Evolutionary conservation across 345 rosid genomes (phyloP).

Genomic region (Carallia brachiata): DNA sequence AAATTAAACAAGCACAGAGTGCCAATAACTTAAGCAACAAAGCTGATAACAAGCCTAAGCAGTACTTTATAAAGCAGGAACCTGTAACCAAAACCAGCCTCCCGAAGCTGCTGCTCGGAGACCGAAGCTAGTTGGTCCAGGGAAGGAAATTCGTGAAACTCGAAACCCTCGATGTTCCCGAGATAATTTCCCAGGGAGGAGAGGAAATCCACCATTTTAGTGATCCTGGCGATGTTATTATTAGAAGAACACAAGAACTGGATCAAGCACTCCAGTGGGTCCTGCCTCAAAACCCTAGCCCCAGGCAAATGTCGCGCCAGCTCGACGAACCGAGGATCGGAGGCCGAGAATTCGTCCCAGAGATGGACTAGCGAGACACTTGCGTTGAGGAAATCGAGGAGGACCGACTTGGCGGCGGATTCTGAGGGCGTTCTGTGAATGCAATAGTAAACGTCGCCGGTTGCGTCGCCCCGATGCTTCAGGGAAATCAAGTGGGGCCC

Average conservation of each 20-base stretch:
- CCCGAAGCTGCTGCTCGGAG: constrained; percentile 65
- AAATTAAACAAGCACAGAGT: no score
- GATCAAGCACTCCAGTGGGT: constrained; percentile 81
- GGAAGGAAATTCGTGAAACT: constrained; percentile 81
- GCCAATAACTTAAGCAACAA: neutral
- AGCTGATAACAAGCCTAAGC: neutral
- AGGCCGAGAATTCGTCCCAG: constrained; percentile 60
- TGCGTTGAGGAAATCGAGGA: constrained; percentile 75
- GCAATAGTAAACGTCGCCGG: constrained; percentile 51
- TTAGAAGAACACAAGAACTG: constrained; percentile 95
- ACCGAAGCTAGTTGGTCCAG: constrained; percentile 58
- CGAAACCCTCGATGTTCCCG: constrained; percentile 64
- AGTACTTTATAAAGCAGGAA: constrained; percentile 3
- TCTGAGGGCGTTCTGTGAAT: constrained; percentile 47
- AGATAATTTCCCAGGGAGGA: constrained; percentile 63
- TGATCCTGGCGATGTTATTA: constrained; percentile 78
- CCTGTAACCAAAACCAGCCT: constrained; percentile 94
- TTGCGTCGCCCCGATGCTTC: constrained; percentile 39
- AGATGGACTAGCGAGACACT: constrained; percentile 50
- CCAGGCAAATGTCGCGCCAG: constrained; percentile 60
- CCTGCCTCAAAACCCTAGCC: constrained; percentile 90
- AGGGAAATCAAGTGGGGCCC: constrained; percentile 78
- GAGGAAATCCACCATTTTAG: constrained; percentile 82
- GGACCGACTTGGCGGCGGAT: constrained; percentile 50
- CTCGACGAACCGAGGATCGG: constrained; percentile 66